These are phyloP conservation scores for Pseudopithomyces maydicus DNA, from an alignment of 2,329 filamentous ascomycete genomes.

Conservation along the genomic window DNA sequence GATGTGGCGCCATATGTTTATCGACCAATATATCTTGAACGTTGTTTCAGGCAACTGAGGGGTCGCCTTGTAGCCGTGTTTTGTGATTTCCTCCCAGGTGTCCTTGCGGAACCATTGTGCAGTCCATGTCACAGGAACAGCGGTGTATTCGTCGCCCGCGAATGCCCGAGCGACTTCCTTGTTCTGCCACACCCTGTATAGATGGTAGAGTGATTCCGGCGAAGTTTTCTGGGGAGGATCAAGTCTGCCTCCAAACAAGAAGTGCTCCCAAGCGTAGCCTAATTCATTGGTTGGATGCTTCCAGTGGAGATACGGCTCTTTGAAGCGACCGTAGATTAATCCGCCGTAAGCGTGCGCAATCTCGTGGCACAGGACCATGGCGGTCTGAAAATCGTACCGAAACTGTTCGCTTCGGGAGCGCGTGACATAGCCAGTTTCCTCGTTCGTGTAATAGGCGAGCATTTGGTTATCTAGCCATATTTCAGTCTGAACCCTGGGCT, in stretches of 20 bases:
- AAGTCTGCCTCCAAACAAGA: constrained; percentile 40
- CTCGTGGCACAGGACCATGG: constrained; percentile 38
- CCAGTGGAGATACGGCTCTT: constrained; percentile 31
- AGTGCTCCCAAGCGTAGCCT: constrained; percentile 45
- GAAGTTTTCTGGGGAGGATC: constrained; percentile 32
- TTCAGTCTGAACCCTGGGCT: constrained; percentile 17
- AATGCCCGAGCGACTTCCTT: constrained; percentile 10
- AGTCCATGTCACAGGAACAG: constrained; percentile 40
- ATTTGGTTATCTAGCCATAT: constrained; percentile 33
- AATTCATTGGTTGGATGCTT: constrained; percentile 36
- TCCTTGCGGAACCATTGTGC: constrained; percentile 43
- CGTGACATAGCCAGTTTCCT: constrained; percentile 22
- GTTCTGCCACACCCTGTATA: constrained; percentile 37
- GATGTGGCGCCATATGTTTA: constrained; percentile 19
- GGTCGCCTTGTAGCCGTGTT: constrained; percentile 27
- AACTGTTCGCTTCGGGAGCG: constrained; percentile 33
- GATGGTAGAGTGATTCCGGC: constrained; percentile 25
- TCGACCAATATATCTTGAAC: constrained; percentile 29
- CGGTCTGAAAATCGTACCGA: constrained; percentile 43
- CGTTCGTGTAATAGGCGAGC: constrained; percentile 20
- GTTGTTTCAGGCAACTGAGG: constrained; percentile 20
- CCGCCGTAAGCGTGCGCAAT: constrained; percentile 41
- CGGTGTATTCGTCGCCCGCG: constrained; percentile 36
- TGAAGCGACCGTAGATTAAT: constrained; percentile 32
- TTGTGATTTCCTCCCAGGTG: constrained; percentile 34